Percentiles rank a stretch among this genome's conserved stretches.
Conservation (phyloP, 208 protist genomes). For the Phytomonas sp. region DNA sequence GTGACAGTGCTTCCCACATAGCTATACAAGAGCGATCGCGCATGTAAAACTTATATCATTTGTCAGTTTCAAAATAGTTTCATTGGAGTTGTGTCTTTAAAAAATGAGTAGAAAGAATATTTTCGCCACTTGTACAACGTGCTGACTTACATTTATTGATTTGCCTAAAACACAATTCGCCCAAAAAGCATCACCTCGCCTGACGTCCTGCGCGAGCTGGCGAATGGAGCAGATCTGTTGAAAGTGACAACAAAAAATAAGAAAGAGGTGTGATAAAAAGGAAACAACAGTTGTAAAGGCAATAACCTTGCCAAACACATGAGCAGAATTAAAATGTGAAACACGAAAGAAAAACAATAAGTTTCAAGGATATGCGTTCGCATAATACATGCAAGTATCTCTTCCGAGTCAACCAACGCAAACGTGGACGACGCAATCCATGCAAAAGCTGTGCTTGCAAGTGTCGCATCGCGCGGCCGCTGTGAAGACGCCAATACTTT, state of each 20-base stretch:
- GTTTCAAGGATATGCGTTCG: neutral
- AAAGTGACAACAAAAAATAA: conserved; percentile 4
- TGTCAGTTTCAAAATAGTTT: neutral
- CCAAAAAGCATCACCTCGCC: neutral
- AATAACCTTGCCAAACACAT: neutral
- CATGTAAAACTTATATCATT: neutral
- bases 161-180: neutral
- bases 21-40: neutral
- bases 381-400: neutral
- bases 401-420: neutral
- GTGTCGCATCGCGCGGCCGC: conserved; percentile 16
- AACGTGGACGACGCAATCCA: conserved; percentile 13
- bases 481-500: conserved; percentile 25
- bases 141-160: neutral
- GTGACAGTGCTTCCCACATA: neutral
- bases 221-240: neutral
- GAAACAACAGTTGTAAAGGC: conserved; percentile 4
- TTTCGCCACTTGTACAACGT: neutral
- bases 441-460: conserved; percentile 33
- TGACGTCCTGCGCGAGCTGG: neutral
- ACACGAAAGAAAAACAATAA: neutral
- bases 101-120: neutral
- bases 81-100: neutral
- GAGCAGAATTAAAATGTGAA: neutral
- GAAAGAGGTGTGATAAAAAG: conserved; percentile 7